Evolutionary conservation across 495 filamentous ascomycete genomes (phyloP).

Genomic region (Cladorrhinum samala): DNA sequence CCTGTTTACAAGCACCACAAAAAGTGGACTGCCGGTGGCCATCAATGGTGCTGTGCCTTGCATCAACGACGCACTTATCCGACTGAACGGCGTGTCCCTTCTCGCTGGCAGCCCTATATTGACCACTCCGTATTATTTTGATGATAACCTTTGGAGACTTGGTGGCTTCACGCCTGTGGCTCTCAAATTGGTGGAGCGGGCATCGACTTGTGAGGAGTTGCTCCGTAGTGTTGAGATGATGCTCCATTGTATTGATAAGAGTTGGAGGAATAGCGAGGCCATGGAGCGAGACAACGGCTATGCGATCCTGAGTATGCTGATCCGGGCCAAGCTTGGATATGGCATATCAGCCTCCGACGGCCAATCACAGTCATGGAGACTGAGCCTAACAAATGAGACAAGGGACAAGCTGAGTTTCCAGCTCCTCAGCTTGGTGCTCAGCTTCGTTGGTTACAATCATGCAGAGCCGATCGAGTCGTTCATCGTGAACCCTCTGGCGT

Average conservation of each 20-base stretch:
- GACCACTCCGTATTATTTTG: constrained; percentile 69
- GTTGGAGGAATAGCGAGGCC: constrained; percentile 96
- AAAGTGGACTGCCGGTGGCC: constrained; percentile 69
- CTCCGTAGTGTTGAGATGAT: constrained; percentile 76
- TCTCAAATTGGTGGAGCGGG: constrained; percentile 73
- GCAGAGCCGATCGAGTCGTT: constrained; percentile 73
- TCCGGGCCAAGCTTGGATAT: constrained; percentile 70
- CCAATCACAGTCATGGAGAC: constrained; percentile 31
- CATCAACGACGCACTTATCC: constrained; percentile 79
- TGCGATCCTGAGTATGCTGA: constrained; percentile 69
- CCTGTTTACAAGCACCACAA: constrained; percentile 62
- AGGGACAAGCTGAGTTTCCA: constrained; percentile 60
- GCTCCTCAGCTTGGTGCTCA: constrained; percentile 68
- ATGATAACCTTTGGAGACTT: constrained; percentile 88
- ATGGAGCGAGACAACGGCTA: constrained; percentile 97
- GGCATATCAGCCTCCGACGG: constrained; percentile 35
- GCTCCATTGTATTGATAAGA: constrained; percentile 75
- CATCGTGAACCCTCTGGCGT: constrained; percentile 92
- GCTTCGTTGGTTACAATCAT: constrained; percentile 80
- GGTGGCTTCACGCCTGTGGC: constrained; percentile 81
- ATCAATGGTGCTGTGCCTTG: constrained; percentile 84
- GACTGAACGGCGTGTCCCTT: constrained; percentile 70
- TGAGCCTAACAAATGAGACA: constrained; percentile 44
- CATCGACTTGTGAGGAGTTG: constrained; percentile 59
- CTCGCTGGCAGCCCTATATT: constrained; percentile 82